These are phyloP conservation scores for Rubia yunnanensis DNA, from an alignment of 257 asterid genomes.

Conservation along the genomic window DNA sequence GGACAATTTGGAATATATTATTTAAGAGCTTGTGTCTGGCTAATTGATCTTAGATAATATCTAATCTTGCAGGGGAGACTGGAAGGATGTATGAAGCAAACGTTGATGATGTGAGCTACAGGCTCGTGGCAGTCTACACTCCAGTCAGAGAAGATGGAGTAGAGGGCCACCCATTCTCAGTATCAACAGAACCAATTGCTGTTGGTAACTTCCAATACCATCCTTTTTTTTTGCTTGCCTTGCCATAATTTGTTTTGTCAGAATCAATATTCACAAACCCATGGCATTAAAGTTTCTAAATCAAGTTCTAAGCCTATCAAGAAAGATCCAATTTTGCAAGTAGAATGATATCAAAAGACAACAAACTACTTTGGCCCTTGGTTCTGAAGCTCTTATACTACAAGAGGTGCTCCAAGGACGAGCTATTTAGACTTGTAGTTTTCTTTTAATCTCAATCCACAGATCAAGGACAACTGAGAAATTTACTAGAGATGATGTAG, in stretches of 20 bases:
- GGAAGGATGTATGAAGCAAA: conserved; percentile 99
- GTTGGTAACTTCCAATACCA: conserved; percentile 43
- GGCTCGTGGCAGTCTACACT: conserved; percentile 81
- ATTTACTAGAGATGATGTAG: not conserved
- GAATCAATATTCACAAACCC: not conserved
- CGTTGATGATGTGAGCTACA: conserved; percentile 95
- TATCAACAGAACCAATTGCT: conserved; percentile 86
- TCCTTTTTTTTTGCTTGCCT: not conserved
- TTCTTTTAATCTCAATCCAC: not conserved
- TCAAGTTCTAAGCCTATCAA: not conserved
- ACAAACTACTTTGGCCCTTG: not conserved
- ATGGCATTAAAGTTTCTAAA: not conserved
- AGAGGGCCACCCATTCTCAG: conserved; percentile 90
- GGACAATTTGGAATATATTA: not conserved
- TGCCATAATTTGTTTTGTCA: not conserved
- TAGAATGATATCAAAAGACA: not conserved
- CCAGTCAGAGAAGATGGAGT: conserved; percentile 93
- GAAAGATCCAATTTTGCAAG: not conserved
- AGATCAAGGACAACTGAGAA: not conserved
- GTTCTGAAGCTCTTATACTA: too few species aligned
- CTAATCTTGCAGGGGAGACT: conserved; percentile 70
- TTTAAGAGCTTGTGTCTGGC: not conserved
- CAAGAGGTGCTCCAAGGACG: too few species aligned
- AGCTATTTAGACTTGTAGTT: not conserved
- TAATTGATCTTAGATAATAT: not conserved